Base-by-base conservation (phyloP, 257 asterid species). In the Oldenlandia corymbosa region DNA sequence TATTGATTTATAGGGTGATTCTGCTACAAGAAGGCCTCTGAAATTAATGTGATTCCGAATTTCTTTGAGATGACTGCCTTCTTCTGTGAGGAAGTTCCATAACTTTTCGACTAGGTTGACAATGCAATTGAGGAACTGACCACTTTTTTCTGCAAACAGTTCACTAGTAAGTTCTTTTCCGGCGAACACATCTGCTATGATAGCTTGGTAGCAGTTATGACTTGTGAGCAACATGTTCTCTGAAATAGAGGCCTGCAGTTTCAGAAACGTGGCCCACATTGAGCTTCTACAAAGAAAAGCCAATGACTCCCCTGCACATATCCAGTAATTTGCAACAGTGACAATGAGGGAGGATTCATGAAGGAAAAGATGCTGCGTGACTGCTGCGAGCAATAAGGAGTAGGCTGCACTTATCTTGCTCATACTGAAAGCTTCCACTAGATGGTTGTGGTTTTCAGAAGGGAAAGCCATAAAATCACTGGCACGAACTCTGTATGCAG, bases 341-440 rank as follows among this genome's bases (percentile, higher is more conserved):
- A 78, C 67, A 51, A 84, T 64, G 13, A 88, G 79, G 66, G 83
- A 69, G 67, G 83, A 37, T 69, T 90, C 96, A 13, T 46, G 74
- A 12, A 46, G 67, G 69, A 75, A 83, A 48, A 90, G 79, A 78
- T 84, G 86, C 51, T 85, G 75, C 1, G 77, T 63, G 18, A 70
- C 78, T 48, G 78, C 84, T 10, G 95, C 88, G 45, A 76, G 82
- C 68, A 90, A 71, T 66, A 90, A 69, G n/a, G 91, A 78, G 71
- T 85, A 90, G 12, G 94, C 91, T 24, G 78, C 85, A 63, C 91
- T 72, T 4, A 71, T 74, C 69, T 71, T 88, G 79, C 23, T 45
- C 79, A 76, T 48, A 39, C 37, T 51, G 60, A 83, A 72, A 31
- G 84, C 82, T 70, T 82, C 79, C 16, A 47, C 67, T 14, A 66